Evolutionary conservation across 2,329 filamentous ascomycete genomes (phyloP).

Genomic region (Fusarium euwallaceae): DNA sequence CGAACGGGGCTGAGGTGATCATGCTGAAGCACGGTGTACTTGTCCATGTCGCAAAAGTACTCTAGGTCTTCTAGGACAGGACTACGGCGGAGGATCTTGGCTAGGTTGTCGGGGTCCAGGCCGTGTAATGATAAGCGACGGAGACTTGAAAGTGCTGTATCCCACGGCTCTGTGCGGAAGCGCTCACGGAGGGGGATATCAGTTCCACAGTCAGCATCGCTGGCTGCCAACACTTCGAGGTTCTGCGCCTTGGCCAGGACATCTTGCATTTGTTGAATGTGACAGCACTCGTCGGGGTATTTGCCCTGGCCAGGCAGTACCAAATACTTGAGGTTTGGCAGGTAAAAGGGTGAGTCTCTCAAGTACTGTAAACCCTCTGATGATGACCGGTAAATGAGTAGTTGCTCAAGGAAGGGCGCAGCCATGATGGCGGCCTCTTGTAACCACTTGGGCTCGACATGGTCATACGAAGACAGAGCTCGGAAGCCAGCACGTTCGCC

Average conservation of each 20-base stretch:
- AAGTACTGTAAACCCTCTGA: conserved; percentile 44
- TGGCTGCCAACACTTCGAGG: conserved; percentile 42
- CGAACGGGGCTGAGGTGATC: conserved; percentile 35
- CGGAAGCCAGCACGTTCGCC: conserved; percentile 44
- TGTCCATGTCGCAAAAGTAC: conserved; percentile 48
- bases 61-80: conserved; percentile 45
- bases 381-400: conserved; percentile 46
- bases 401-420: conserved; percentile 43
- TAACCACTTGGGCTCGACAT: conserved; percentile 46
- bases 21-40: conserved; percentile 45
- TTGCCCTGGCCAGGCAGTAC: conserved; percentile 43
- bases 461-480: conserved; percentile 39
- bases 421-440: conserved; percentile 48
- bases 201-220: conserved; percentile 44
- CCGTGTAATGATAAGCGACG: conserved; percentile 45
- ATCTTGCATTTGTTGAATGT: conserved; percentile 49
- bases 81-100: conserved; percentile 43
- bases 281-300: conserved; percentile 43
- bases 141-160: conserved; percentile 41
- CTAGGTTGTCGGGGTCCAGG: conserved; percentile 44
- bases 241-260: conserved; percentile 45
- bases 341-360: conserved; percentile 44
- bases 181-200: conserved; percentile 45
- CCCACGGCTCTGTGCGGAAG: conserved; percentile 44
- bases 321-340: conserved; percentile 47